phyloP scores from a whole-genome alignment of 2,329 filamentous ascomycete genomes.

The Tolypocladium amazonense region DNA sequence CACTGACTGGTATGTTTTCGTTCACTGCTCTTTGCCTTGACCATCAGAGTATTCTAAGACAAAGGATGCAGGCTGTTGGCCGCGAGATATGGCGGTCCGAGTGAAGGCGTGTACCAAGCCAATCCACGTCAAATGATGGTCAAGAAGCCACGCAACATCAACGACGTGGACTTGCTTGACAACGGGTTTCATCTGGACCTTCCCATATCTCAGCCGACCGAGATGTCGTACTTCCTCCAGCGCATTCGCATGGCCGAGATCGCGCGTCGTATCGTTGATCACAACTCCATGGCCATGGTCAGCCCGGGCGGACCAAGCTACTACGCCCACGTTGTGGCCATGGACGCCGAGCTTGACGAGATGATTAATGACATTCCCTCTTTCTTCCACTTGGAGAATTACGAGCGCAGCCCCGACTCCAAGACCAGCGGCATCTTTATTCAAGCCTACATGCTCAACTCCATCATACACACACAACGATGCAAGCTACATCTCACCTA shows the following conservation, averaged over 20 bases:
- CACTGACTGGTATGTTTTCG: not conserved
- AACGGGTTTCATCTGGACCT: not conserved
- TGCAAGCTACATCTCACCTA: not conserved
- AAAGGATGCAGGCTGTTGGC: not conserved
- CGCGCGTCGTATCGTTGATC: not conserved
- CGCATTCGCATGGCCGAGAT: not conserved
- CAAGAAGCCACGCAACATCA: constrained; percentile 1
- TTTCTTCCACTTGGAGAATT: not conserved
- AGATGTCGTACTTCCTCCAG: constrained; percentile 1
- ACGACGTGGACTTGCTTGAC: not conserved
- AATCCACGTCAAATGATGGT: not conserved
- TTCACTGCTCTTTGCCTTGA: not conserved
- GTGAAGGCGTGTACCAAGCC: not conserved
- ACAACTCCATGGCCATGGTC: not conserved
- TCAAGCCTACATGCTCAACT: constrained; percentile 1
- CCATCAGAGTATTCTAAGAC: not conserved
- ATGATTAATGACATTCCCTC: not conserved
- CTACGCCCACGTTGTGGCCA: not conserved
- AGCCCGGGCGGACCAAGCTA: not conserved
- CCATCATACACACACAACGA: not conserved
- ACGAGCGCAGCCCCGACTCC: not conserved
- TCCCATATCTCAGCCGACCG: not conserved
- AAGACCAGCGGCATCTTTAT: not conserved
- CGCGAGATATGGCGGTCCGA: not conserved
- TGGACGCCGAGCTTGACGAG: not conserved